These are phyloP conservation scores for Clarireedia paspali DNA, from an alignment of 2,329 filamentous ascomycete genomes.

Conservation along the genomic window DNA sequence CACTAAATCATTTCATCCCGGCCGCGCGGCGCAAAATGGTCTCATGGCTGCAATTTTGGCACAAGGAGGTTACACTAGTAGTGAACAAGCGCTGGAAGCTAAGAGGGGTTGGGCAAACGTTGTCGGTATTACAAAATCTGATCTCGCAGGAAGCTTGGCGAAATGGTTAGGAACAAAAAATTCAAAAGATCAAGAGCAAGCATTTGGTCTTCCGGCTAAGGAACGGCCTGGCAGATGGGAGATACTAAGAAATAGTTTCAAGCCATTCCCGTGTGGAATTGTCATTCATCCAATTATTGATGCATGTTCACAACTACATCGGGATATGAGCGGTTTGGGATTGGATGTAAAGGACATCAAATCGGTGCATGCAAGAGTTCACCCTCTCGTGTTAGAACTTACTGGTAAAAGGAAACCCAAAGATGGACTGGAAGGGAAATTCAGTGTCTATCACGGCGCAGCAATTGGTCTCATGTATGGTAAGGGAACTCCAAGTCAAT, in stretches of 20 bases:
- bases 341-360: slow-evolving; percentile 30
- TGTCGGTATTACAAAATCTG: slow-evolving; percentile 36
- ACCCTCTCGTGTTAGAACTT: slow-evolving; percentile 45
- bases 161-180: slow-evolving; percentile 16
- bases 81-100: slow-evolving; percentile 40
- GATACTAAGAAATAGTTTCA: slow-evolving; percentile 45
- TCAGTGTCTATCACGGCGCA: slow-evolving; percentile 47
- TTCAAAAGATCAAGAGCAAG: slow-evolving; percentile 16
- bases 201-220: slow-evolving; percentile 6
- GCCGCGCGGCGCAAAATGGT: slow-evolving; percentile 44
- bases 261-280: slow-evolving; percentile 50
- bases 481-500: slow-evolving; percentile 43
- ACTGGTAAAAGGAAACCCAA: slow-evolving; percentile 42
- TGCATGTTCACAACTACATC: slow-evolving; percentile 39
- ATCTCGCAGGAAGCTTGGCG: slow-evolving; percentile 32
- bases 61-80: slow-evolving; percentile 41
- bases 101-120: slow-evolving; percentile 47
- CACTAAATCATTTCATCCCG: slow-evolving; percentile 48
- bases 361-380: slow-evolving; percentile 37
- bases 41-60: slow-evolving; percentile 40
- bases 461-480: slow-evolving; percentile 43
- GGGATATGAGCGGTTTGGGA: slow-evolving; percentile 29
- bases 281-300: slow-evolving; percentile 50
- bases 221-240: slow-evolving; percentile 35
- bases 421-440: slow-evolving; percentile 45